Evolutionary conservation across 2,329 filamentous ascomycete species (phyloP), one percentile per base, ranked within the genome.

Genomic region (Aspergillus neoniger): DNA sequence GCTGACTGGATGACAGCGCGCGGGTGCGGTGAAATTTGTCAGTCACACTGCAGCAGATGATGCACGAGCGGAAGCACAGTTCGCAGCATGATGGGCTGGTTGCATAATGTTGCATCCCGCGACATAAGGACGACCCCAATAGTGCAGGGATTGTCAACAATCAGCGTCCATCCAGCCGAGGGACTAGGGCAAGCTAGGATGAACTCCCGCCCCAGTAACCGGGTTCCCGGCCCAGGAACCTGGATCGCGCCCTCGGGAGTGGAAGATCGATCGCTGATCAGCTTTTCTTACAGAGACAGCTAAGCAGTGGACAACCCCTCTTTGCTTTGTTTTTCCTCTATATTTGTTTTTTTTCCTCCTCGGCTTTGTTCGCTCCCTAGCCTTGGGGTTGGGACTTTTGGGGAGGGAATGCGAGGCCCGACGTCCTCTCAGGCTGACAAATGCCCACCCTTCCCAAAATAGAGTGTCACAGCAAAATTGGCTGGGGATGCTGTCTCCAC

Each of bases 11-110:
- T 23, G 32, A 52, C 44, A 49, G 44, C 43, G 44, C 17, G 30
- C 41, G 32, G 32, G 32, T 36, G 21, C 41, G 41, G 19, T 19
- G 17, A 19, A 44, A 44, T 44, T 44, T 23, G 50, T 39, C 50
- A n/a, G 53, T 55, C 41, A 55, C 53, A 55, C 53, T 55, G 39
- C 53, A 55, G 53, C 41, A 30, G 41, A 17, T 19, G 43, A 28
- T 55, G 53, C 53, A 55, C 53, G 53, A 55, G 53, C 39, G 53
- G 53, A 39, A 47, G 53, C n/a, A 43, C n/a, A 55, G 41, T 44
- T 19, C 53, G 39, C 41, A 32, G 41, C n/a, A 55, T 55, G 53
- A 55, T 55, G 53, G 43, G 28, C 25, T 21, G 28, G 53, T 44
- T 55, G 53, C 53, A 44, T 55, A 5, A 36, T 25, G 43, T 21